These are phyloP conservation scores for Albifimbria verrucaria DNA, from an alignment of 2,329 filamentous ascomycete species.

Conservation along the genomic window DNA sequence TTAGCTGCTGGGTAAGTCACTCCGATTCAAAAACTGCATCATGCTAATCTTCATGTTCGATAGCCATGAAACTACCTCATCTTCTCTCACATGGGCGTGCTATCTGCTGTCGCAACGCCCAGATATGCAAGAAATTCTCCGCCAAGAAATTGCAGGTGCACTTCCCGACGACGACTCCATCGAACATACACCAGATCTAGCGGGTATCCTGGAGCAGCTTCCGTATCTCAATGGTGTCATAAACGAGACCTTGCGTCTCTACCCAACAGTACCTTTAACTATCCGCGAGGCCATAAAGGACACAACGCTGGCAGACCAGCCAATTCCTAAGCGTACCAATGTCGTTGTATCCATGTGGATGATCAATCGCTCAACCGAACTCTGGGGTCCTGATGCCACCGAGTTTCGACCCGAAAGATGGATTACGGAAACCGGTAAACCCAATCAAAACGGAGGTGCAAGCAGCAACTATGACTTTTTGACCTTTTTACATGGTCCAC, in stretches of 20 bases:
- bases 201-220: slow-evolving; percentile 56
- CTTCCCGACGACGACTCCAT: slow-evolving; percentile 33
- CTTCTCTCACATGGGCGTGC: slow-evolving; percentile 59
- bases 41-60: neutral
- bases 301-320: slow-evolving; percentile 54
- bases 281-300: slow-evolving; percentile 56
- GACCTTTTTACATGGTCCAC: slow-evolving; percentile 79
- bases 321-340: slow-evolving; percentile 62
- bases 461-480: slow-evolving; percentile 67
- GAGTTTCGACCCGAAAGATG: slow-evolving; percentile 69
- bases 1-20: slow-evolving; percentile 48
- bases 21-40: neutral
- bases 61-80: slow-evolving; percentile 63
- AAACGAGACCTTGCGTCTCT: slow-evolving; percentile 65
- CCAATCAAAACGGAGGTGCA: slow-evolving; percentile 63
- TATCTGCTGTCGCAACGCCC: slow-evolving; percentile 60
- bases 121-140: slow-evolving; percentile 54
- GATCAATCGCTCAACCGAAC: slow-evolving; percentile 57
- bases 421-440: slow-evolving; percentile 48
- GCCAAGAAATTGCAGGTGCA: slow-evolving; percentile 53
- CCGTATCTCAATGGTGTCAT: slow-evolving; percentile 68
- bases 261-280: slow-evolving; percentile 64
- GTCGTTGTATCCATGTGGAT: slow-evolving; percentile 57
- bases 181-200: slow-evolving; percentile 30
- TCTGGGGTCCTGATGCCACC: slow-evolving; percentile 66